phyloP scores from a whole-genome alignment of 1,284 basidiomycete genomes.

The Tylopilus sp. region DNA sequence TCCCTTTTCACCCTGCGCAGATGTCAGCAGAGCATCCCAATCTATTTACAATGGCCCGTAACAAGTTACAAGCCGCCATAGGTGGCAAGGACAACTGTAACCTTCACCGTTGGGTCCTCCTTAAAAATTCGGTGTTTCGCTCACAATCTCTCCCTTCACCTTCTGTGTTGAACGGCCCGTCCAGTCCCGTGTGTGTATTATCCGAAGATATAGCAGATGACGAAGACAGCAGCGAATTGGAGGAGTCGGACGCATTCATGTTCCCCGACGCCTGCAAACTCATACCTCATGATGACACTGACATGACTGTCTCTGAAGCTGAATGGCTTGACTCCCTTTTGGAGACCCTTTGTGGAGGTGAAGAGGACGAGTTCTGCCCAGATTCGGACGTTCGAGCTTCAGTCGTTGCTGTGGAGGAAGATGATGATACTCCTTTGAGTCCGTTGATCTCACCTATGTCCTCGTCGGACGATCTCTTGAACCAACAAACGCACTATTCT shows the following conservation, averaged over 20 bases:
- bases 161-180: slow-evolving; percentile 30
- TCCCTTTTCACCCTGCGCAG: slow-evolving; percentile 22
- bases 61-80: slow-evolving; percentile 64
- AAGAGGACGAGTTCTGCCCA: slow-evolving; percentile 51
- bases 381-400: slow-evolving; percentile 43
- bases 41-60: slow-evolving; percentile 63
- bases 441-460: slow-evolving; percentile 64
- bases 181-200: slow-evolving; percentile 36
- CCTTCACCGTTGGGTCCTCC: slow-evolving; percentile 79
- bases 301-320: slow-evolving; percentile 54
- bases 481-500: slow-evolving; percentile 46
- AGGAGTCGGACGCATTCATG: slow-evolving; percentile 63
- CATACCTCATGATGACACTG: slow-evolving; percentile 36
- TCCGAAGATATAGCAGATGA: slow-evolving; percentile 41
- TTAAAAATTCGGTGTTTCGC: slow-evolving; percentile 74
- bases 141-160: slow-evolving; percentile 41
- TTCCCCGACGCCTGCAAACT: slow-evolving; percentile 70
- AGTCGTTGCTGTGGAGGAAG: slow-evolving; percentile 46
- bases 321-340: slow-evolving; percentile 77
- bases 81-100: slow-evolving; percentile 62
- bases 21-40: slow-evolving; percentile 48
- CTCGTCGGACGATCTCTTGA: slow-evolving; percentile 65
- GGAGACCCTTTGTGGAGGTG: slow-evolving; percentile 63
- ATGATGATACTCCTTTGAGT: slow-evolving; percentile 51
- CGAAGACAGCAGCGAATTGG: slow-evolving; percentile 37